Evolutionary conservation across 192 early-diverging fungal genomes (phyloP).

Genomic region (Powellomyces hirtus): DNA sequence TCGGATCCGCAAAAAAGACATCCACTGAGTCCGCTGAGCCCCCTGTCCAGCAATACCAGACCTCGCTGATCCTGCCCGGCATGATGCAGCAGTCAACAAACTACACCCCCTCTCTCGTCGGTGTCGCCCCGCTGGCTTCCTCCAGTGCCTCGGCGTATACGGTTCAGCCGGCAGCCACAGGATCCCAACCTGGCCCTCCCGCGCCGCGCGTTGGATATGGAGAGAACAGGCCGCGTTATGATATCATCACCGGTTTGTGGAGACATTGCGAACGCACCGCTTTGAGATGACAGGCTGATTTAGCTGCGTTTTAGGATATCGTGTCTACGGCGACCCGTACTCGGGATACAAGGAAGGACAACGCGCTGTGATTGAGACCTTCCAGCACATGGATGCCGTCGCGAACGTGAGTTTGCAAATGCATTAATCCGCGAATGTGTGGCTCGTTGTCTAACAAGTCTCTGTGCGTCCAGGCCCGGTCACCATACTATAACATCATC

Average conservation of each 20-base stretch:
- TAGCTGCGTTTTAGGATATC: constrained; percentile 8
- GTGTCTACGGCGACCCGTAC: constrained; percentile 29
- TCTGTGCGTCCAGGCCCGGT: constrained; percentile 28
- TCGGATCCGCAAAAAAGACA: too few species aligned
- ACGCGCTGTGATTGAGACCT: constrained; percentile 38
- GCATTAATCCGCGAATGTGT: background rate
- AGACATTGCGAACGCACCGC: background rate
- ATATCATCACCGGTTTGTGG: constrained; percentile 37
- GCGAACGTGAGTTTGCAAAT: constrained; percentile 31
- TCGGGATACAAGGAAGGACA: constrained; percentile 42
- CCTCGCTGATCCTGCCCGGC: constrained; percentile 3
- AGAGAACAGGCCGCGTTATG: constrained; percentile 21
- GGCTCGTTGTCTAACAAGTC: background rate
- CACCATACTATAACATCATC: constrained; percentile 40
- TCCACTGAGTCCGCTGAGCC: background rate
- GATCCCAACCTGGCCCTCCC: background rate
- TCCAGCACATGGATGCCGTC: constrained; percentile 33
- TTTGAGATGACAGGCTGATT: background rate
- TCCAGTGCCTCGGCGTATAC: background rate
- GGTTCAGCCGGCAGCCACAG: background rate
- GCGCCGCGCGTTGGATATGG: constrained; percentile 15
- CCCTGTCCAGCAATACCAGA: background rate
- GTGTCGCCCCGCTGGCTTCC: background rate
- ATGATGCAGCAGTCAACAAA: background rate
- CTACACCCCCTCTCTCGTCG: background rate